Evolutionary conservation across 139 green algal genomes (phyloP).

Genomic region (Auxenochlorella pyrenoidosa): DNA sequence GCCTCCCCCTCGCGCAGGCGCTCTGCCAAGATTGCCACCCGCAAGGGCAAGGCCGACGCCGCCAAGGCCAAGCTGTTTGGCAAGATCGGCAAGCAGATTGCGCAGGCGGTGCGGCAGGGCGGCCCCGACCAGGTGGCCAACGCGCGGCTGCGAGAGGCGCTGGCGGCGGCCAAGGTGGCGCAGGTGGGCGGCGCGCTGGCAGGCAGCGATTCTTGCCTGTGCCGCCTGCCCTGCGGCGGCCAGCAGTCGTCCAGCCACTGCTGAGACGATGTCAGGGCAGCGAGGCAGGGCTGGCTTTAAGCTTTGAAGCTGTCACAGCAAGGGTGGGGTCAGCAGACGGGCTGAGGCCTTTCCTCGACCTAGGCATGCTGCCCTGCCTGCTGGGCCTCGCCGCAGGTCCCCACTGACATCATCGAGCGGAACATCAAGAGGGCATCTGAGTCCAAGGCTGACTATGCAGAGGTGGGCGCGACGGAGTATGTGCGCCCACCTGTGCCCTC

Average conservation of each 20-base stretch:
- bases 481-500: neutral
- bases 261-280: too few species aligned
- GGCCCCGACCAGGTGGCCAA: slow-evolving; percentile 81
- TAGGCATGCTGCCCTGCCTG: too few species aligned
- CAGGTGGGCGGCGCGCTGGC: slow-evolving; percentile 42
- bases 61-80: slow-evolving; percentile 88
- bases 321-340: too few species aligned
- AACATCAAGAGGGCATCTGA: slow-evolving; percentile 92
- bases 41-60: slow-evolving; percentile 67
- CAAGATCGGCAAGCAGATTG: slow-evolving; percentile 91
- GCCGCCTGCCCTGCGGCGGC: neutral
- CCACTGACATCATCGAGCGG: slow-evolving; percentile 90
- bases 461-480: slow-evolving; percentile 79
- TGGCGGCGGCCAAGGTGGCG: slow-evolving; percentile 75
- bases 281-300: too few species aligned
- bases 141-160: slow-evolving; percentile 64
- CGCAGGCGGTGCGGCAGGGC: slow-evolving; percentile 79
- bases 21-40: slow-evolving; percentile 76
- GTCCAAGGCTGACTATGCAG: slow-evolving; percentile 78
- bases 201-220: neutral
- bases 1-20: neutral
- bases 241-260: too few species aligned
- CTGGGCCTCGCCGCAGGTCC: slow-evolving; percentile 54
- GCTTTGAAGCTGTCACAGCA: too few species aligned
- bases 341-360: too few species aligned